phyloP scores from a whole-genome alignment of 371 early-diverging fungal genomes.

The Mucor sp. region DNA sequence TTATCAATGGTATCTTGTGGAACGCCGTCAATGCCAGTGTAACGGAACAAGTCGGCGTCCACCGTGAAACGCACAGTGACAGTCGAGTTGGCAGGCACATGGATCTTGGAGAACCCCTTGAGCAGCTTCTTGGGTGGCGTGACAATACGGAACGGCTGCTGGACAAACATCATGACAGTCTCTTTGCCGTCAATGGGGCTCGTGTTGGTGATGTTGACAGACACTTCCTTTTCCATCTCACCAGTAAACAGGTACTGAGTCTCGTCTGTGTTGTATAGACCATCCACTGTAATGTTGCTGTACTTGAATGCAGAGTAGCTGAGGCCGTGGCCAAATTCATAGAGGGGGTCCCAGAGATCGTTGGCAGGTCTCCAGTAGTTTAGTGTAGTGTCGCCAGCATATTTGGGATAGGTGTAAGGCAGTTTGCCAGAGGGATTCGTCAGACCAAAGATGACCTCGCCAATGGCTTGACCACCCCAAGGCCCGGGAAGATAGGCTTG shows the following conservation, averaged over 20 bases:
- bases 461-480: conserved; percentile 62
- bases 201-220: conserved; percentile 53
- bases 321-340: conserved; percentile 64
- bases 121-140: conserved; percentile 44
- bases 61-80: conserved; percentile 45
- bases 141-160: conserved; percentile 54
- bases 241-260: conserved; percentile 11
- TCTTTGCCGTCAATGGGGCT: conserved; percentile 55
- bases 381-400: conserved; percentile 36
- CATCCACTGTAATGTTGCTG: conserved; percentile 26
- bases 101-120: conserved; percentile 58
- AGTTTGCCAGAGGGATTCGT: conserved; percentile 55
- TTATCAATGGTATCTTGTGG: conserved; percentile 30
- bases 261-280: not conserved
- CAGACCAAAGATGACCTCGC: conserved; percentile 54
- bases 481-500: conserved; percentile 63
- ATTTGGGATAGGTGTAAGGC: conserved; percentile 60
- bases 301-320: conserved; percentile 61
- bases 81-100: conserved; percentile 43
- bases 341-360: conserved; percentile 52
- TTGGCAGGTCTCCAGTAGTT: conserved; percentile 36
- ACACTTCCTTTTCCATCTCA: conserved; percentile 28
- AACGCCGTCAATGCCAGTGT: conserved; percentile 34
- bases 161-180: conserved; percentile 61
- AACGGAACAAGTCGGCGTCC: conserved; percentile 35